Conservation (phyloP, 495 filamentous ascomycete genomes). For the Aspergillus egyptiacus region DNA sequence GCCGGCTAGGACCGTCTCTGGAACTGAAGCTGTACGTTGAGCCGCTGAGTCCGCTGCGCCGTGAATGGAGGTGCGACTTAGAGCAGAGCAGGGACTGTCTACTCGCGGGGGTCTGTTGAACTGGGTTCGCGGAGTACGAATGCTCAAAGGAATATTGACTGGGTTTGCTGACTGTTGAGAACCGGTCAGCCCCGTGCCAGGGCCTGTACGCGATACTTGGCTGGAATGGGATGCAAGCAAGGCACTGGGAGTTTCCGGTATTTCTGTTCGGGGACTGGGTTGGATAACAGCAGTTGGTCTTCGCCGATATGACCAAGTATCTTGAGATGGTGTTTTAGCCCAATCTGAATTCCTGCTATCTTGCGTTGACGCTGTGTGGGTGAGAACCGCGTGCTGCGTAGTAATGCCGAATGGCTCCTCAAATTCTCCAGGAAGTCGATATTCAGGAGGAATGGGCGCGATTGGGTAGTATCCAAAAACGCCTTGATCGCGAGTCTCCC, state of each 20-base stretch:
- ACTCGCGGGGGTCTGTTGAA: not conserved
- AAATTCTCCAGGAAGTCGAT: conserved; percentile 17
- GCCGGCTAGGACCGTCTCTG: not conserved
- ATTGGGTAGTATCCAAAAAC: conserved; percentile 5
- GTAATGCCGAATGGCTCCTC: not conserved
- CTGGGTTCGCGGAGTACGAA: not conserved
- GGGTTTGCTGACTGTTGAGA: conserved; percentile 4
- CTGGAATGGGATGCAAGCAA: not conserved
- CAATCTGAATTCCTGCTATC: not conserved
- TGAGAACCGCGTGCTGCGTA: not conserved
- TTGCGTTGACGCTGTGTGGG: not conserved
- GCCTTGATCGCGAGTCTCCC: not conserved
- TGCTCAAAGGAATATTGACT: not conserved
- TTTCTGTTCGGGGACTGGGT: conserved; percentile 8
- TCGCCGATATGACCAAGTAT: not conserved
- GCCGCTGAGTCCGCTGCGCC: not conserved
- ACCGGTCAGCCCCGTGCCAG: not conserved
- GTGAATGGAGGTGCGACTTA: not conserved
- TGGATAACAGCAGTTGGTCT: not conserved
- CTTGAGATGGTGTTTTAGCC: not conserved
- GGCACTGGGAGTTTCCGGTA: conserved; percentile 25
- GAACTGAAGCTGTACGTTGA: not conserved
- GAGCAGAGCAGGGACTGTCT: not conserved
- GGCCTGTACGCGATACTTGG: not conserved
- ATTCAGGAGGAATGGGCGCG: conserved; percentile 16